Percentiles rank a stretch among this genome's conserved stretches.
Conservation (phyloP, 345 rosid species). For the Pugionium cornutum region DNA sequence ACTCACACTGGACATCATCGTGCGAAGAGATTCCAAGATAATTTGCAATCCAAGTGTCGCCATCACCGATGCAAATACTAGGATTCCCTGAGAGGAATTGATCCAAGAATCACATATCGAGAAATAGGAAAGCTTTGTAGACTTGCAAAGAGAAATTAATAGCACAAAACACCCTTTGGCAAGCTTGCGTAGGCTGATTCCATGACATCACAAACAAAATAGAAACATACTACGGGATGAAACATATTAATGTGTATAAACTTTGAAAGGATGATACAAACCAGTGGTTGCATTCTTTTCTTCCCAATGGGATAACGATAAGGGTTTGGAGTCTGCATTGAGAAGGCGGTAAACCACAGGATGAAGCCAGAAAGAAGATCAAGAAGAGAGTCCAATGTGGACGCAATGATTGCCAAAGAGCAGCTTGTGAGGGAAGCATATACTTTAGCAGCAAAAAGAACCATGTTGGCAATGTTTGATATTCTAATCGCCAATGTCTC, state of each 20-base stretch:
- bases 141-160: constrained; percentile 15
- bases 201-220: neutral
- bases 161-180: neutral
- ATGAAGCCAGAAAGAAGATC: constrained; percentile 99
- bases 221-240: neutral
- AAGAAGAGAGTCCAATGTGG: constrained; percentile 96
- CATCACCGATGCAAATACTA: constrained; percentile 99
- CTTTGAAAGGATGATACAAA: constrained; percentile 40
- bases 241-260: neutral
- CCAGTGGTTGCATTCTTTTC: constrained; percentile 98
- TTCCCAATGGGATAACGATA: constrained; percentile 97
- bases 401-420: constrained; percentile 92
- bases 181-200: constrained; percentile 3
- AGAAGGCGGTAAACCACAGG: constrained; percentile 98
- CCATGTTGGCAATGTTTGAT: constrained; percentile 90
- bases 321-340: constrained; percentile 94
- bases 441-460: constrained; percentile 91
- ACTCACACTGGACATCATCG: constrained; percentile 74
- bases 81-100: constrained; percentile 75
- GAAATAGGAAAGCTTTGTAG: neutral
- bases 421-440: constrained; percentile 91
- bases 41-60: constrained; percentile 98
- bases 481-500: constrained; percentile 89
- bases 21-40: constrained; percentile 82
- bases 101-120: constrained; percentile 17